These are phyloP conservation scores for Psophocarpus tetragonolobus DNA, from an alignment of 306 rosid genomes.

Conservation along the genomic window DNA sequence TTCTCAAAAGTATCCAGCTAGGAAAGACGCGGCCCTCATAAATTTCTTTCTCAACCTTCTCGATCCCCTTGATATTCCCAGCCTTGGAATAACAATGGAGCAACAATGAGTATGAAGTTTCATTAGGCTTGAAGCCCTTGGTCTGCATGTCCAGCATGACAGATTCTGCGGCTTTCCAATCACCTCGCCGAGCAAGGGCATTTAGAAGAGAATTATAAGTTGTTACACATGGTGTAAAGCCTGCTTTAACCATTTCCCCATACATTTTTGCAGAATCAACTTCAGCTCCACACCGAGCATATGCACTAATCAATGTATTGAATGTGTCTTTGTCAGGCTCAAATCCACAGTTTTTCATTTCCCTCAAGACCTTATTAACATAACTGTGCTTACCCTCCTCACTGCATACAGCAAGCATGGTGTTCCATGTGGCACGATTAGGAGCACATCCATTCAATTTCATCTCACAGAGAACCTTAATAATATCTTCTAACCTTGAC, in stretches of 20 bases:
- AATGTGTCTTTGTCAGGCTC: conserved; percentile 97
- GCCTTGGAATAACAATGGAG: conserved; percentile 79
- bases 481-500: conserved; percentile 69
- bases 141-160: conserved; percentile 70
- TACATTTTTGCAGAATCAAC: conserved; percentile 73
- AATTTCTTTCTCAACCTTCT: conserved; percentile 67
- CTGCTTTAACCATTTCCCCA: conserved; percentile 80
- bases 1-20: conserved; percentile 82
- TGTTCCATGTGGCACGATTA: conserved; percentile 84
- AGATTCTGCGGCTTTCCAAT: conserved; percentile 87
- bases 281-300: conserved; percentile 90
- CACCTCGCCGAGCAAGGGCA: conserved; percentile 81
- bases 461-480: conserved; percentile 75
- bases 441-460: conserved; percentile 81
- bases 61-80: conserved; percentile 73
- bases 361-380: conserved; percentile 70
- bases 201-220: conserved; percentile 91
- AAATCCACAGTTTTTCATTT: conserved; percentile 92
- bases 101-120: conserved; percentile 86
- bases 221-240: conserved; percentile 74
- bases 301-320: conserved; percentile 87
- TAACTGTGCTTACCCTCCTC: conserved; percentile 72
- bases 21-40: conserved; percentile 74
- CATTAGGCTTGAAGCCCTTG: conserved; percentile 83
- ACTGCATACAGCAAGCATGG: conserved; percentile 89